Evolutionary conservation across 2,329 filamentous ascomycete species (phyloP).

Genomic region (Nemania sp.): DNA sequence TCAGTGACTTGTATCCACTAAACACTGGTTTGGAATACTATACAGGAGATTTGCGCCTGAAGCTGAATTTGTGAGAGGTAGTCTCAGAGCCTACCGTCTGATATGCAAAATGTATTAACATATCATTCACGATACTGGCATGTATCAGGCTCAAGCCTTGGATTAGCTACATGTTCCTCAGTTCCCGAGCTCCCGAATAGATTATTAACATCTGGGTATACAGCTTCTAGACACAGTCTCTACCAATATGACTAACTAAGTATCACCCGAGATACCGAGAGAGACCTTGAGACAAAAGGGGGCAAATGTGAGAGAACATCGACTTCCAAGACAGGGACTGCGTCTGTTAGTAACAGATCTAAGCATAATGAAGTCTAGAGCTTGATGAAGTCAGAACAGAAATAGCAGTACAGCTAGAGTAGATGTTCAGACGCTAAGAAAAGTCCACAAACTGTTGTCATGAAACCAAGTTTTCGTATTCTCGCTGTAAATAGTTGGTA

Average conservation of each 20-base stretch:
- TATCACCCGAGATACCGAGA: not conserved
- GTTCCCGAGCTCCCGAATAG: not conserved
- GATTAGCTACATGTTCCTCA: not conserved
- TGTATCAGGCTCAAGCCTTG: not conserved
- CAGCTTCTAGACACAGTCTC: not conserved
- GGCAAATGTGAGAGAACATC: not conserved
- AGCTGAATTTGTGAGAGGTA: not conserved
- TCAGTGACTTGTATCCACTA: not conserved
- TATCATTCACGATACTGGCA: not conserved
- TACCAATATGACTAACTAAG: not conserved
- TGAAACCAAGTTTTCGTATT: not conserved
- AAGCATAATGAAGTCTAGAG: not conserved
- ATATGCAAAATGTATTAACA: not conserved
- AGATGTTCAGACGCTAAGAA: not conserved
- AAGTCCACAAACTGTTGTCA: conserved; percentile 5
- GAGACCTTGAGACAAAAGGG: not conserved
- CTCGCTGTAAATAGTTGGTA: not conserved
- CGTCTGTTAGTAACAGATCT: not conserved
- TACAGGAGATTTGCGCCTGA: not conserved
- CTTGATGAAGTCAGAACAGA: not conserved
- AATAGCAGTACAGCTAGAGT: not conserved
- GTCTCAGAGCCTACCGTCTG: not conserved
- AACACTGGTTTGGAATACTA: not conserved
- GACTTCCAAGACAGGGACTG: not conserved
- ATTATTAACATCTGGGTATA: not conserved